Evolutionary conservation across 192 early-diverging fungal species (phyloP), one percentile per base, ranked within the genome.

Genomic region (Rhizophagus clarus): DNA sequence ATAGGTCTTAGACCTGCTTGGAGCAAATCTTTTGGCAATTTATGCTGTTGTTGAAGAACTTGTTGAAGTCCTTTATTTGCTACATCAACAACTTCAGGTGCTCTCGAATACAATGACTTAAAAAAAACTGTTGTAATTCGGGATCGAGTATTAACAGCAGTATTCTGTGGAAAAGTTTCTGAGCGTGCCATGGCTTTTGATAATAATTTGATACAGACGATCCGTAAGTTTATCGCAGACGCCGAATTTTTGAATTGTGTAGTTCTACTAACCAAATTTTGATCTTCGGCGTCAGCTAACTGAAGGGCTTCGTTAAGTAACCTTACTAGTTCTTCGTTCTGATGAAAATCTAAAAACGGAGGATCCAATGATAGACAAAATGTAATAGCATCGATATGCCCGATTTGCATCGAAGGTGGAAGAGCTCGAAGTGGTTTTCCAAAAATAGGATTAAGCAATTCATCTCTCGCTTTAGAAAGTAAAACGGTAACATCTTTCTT

Each of bases 121-220:
- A 99, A 99, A 82, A 99, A 99, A 26, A 99, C 95, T 8, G 94
- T 91, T 62, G 97, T 97, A 49, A 99, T 98, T 61, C 97, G 92
- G 9, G 93, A 90, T 31, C 96, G 90, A 0, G 92, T 96, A 9
- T 85, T 87, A n/a, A 87, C 89, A 96, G 96, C 45, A 91, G 88
- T 51, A 47, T 12, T 47, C 22, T 91, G 87, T 8, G 87, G 86
- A 45, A 87, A 84, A 82, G 98, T 95, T 77, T 97, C 97, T 6
- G 93, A 82, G 32, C 93, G 94, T 12, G 90, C 90, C 96, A 99
- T 97, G 2, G 97, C 97, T 2, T 96, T 92, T 0, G 96, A 95
- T 3, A 99, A 89, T 40, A 99, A 90, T 77, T 96, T 95, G 83
- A 99, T 96, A 84, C 98, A 99, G 20, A 97, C 97, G 24, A 97